phyloP scores from a whole-genome alignment of 2,329 filamentous ascomycete genomes.

The Hymenoscyphus fraxineus region DNA sequence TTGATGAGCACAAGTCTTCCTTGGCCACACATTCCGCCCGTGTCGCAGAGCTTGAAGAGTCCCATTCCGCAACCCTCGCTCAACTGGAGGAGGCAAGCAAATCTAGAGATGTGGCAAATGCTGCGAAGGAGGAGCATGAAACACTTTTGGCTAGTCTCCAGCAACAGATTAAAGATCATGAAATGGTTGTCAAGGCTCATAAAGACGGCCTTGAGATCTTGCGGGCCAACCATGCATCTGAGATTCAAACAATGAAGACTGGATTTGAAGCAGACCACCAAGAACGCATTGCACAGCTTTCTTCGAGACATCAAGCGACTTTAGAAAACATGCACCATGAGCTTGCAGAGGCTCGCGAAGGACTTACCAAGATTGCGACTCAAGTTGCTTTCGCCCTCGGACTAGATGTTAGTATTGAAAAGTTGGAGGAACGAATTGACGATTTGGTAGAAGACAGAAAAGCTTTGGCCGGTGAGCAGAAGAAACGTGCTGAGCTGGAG shows the following conservation, averaged over 20 bases:
- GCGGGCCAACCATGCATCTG: constrained; percentile 47
- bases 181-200: constrained; percentile 52
- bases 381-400: constrained; percentile 59
- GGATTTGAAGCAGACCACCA: constrained; percentile 54
- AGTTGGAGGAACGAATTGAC: constrained; percentile 60
- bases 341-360: constrained; percentile 61
- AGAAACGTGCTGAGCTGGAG: constrained; percentile 55
- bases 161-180: constrained; percentile 57
- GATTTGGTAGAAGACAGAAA: constrained; percentile 56
- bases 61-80: constrained; percentile 61
- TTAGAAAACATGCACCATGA: constrained; percentile 57
- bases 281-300: constrained; percentile 53
- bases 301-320: constrained; percentile 56
- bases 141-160: constrained; percentile 52
- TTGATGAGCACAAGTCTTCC: constrained; percentile 75
- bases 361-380: constrained; percentile 60
- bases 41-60: constrained; percentile 70
- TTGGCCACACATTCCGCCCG: constrained; percentile 66
- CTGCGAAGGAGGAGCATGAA: constrained; percentile 41
- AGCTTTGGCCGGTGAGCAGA: constrained; percentile 55
- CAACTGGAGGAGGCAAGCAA: constrained; percentile 65
- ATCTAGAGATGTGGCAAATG: constrained; percentile 46
- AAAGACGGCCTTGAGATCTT: constrained; percentile 50
- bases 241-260: constrained; percentile 46
- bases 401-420: constrained; percentile 63